phyloP scores from a whole-genome alignment of 2,329 filamentous ascomycete genomes.

The Colletotrichum agaves region DNA sequence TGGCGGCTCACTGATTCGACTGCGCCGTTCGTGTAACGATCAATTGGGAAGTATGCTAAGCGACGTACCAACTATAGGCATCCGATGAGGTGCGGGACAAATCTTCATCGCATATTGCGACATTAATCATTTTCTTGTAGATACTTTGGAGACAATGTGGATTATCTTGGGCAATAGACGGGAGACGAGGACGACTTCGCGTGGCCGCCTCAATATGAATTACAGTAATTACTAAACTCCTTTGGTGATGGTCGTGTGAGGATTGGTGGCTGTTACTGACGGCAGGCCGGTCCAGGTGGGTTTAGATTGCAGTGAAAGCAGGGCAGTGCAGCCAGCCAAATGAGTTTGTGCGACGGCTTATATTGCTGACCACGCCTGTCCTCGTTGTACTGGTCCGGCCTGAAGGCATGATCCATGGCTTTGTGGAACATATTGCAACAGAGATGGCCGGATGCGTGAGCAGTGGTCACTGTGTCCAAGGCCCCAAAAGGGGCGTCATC shows the following conservation, averaged over 20 bases:
- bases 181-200: not conserved
- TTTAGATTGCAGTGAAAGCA: not conserved
- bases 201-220: not conserved
- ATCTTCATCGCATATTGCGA: conserved; percentile 22
- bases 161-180: not conserved
- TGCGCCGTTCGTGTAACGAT: conserved; percentile 2
- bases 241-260: not conserved
- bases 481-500: too few species aligned
- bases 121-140: conserved; percentile 24
- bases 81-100: conserved; percentile 9
- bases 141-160: not conserved
- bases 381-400: too few species aligned
- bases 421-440: too few species aligned
- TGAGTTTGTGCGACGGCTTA: not conserved
- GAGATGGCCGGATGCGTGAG: too few species aligned
- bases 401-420: too few species aligned
- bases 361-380: too few species aligned
- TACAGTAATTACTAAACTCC: not conserved
- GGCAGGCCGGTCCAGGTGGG: not conserved
- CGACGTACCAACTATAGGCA: conserved; percentile 1
- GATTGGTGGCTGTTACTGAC: too few species aligned
- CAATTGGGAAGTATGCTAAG: not conserved
- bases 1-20: not conserved
- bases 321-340: not conserved
- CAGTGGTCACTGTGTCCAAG: too few species aligned